Conservation (phyloP, 2,329 filamentous ascomycete genomes). For the Geosmithia morbida region DNA sequence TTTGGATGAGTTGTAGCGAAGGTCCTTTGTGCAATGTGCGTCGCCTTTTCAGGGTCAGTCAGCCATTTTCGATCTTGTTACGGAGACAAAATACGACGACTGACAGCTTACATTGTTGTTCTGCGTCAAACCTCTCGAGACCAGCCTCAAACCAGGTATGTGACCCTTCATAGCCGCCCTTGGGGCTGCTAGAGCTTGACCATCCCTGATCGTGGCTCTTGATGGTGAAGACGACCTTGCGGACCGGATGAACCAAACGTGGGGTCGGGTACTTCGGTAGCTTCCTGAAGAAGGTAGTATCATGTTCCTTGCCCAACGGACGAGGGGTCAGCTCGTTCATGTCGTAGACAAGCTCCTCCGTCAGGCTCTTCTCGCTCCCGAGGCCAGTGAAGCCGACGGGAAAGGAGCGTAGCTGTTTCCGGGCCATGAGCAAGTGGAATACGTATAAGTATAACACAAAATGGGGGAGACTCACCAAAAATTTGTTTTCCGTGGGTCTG, state of each 20-base stretch:
- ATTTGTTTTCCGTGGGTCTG: slow-evolving; percentile 13
- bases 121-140: slow-evolving; percentile 36
- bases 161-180: slow-evolving; percentile 29
- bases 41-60: slow-evolving; percentile 9
- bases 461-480: slow-evolving; percentile 13
- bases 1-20: slow-evolving; percentile 8
- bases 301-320: slow-evolving; percentile 11
- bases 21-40: slow-evolving; percentile 13
- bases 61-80: neutral
- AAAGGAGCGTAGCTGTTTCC: slow-evolving; percentile 18
- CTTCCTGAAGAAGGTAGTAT: slow-evolving; percentile 13
- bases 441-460: neutral
- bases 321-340: slow-evolving; percentile 12
- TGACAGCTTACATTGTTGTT: slow-evolving; percentile 12
- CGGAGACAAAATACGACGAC: neutral
- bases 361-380: slow-evolving; percentile 10
- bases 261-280: slow-evolving; percentile 24
- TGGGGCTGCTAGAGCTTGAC: slow-evolving; percentile 17
- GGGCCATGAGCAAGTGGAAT: neutral
- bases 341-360: slow-evolving; percentile 15
- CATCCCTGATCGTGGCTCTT: slow-evolving; percentile 45
- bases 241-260: slow-evolving; percentile 31
- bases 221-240: slow-evolving; percentile 47
- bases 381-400: slow-evolving; percentile 20
- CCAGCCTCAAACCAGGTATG: slow-evolving; percentile 53